These are phyloP conservation scores for Otatea glauca DNA, from an alignment of 176 grass and related monocot genomes.

Conservation along the genomic window DNA sequence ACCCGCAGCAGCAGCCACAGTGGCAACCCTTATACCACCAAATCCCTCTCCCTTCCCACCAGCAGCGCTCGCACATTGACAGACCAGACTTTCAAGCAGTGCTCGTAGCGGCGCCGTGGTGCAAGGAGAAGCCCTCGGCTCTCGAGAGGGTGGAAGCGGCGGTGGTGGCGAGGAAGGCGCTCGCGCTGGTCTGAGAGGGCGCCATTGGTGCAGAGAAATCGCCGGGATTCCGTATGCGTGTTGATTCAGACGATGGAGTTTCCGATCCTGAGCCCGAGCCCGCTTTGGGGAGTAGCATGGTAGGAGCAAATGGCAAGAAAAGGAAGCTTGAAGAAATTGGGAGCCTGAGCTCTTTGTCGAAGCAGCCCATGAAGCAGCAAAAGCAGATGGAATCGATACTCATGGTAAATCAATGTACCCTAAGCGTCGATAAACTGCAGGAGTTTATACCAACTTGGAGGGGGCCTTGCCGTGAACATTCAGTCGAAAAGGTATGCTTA, in stretches of 20 bases:
- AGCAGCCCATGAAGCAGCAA: background rate
- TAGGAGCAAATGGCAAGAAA: too few species aligned
- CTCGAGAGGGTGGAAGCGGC: background rate
- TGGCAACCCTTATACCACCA: too few species aligned
- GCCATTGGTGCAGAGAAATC: background rate
- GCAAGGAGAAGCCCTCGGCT: background rate
- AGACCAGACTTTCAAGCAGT: background rate
- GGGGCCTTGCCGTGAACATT: background rate
- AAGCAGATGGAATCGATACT: background rate
- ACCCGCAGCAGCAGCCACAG: too few species aligned
- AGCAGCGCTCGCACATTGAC: background rate
- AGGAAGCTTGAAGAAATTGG: too few species aligned
- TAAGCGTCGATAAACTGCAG: background rate
- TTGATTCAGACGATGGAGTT: conserved; percentile 29
- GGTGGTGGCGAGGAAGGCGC: background rate
- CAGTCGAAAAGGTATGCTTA: too few species aligned
- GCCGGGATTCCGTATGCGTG: background rate
- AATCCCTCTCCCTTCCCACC: background rate
- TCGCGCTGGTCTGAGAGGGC: background rate
- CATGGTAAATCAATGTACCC: too few species aligned
- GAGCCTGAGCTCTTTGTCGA: background rate
- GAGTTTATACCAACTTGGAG: conserved; percentile 18
- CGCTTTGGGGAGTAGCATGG: background rate
- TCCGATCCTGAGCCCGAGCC: background rate
- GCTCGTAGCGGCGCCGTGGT: background rate